These are phyloP conservation scores for Mycosarcoma maydis DNA, from an alignment of 1,284 basidiomycete species.

Conservation along the genomic window DNA sequence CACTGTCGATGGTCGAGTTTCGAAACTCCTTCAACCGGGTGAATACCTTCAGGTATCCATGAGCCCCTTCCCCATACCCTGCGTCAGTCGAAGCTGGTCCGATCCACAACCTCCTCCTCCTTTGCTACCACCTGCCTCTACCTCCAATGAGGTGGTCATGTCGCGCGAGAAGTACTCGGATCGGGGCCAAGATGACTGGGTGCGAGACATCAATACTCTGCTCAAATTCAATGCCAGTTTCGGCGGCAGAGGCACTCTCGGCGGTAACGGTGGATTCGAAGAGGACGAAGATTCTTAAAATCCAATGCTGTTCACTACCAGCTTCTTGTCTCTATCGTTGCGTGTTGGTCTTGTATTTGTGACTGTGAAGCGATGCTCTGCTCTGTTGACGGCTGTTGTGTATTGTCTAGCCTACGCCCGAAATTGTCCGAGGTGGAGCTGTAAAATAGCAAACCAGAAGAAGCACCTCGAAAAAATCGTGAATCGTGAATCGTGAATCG, in stretches of 20 bases:
- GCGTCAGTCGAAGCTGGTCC: constrained; percentile 66
- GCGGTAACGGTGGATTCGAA: constrained; percentile 49
- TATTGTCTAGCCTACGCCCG: too few relatives aligned
- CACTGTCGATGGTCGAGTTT: constrained; percentile 89
- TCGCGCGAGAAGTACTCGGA: constrained; percentile 51
- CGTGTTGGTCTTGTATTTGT: too few relatives aligned
- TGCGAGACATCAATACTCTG: constrained; percentile 84
- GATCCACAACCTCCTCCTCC: not conserved
- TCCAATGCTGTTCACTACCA: too few relatives aligned
- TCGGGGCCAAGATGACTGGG: constrained; percentile 90
- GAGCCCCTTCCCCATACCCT: constrained; percentile 89
- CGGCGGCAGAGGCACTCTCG: constrained; percentile 54
- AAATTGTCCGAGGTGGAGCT: too few relatives aligned
- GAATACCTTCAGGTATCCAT: constrained; percentile 86
- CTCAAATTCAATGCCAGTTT: constrained; percentile 67
- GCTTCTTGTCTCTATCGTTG: too few relatives aligned
- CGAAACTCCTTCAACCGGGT: constrained; percentile 80
- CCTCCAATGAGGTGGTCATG: constrained; percentile 1
- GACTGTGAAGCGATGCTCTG: too few relatives aligned
- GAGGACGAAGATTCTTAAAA: constrained; percentile 32
- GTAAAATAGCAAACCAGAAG: too few relatives aligned
- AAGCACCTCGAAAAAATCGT: too few relatives aligned
- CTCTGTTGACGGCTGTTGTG: too few relatives aligned
- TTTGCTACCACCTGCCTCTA: not conserved
- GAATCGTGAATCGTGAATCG: too few relatives aligned